Evolutionary conservation across 2,329 filamentous ascomycete species (phyloP).

Genomic region (Lachnellula cervina): DNA sequence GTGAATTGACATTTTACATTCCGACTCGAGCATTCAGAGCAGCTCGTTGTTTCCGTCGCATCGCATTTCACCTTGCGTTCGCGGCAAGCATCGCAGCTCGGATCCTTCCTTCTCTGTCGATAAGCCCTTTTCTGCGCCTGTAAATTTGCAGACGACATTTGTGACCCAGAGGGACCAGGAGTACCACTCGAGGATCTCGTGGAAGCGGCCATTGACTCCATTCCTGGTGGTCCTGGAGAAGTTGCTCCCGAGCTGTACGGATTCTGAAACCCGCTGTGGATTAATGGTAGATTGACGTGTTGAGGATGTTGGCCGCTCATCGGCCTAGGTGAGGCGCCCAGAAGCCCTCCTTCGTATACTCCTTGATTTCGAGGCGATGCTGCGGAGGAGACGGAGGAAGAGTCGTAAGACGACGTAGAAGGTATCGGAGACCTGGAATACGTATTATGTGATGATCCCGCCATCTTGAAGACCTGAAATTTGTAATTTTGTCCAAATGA

Average conservation of each 20-base stretch:
- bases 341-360: slow-evolving; percentile 48
- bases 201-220: slow-evolving; percentile 57
- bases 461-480: slow-evolving; percentile 38
- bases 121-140: slow-evolving; percentile 90
- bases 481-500: slow-evolving; percentile 18
- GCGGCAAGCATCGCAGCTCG: slow-evolving; percentile 92
- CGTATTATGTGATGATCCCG: slow-evolving; percentile 50
- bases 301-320: slow-evolving; percentile 47
- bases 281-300: slow-evolving; percentile 46
- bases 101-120: slow-evolving; percentile 89
- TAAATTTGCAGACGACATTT: slow-evolving; percentile 41
- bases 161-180: slow-evolving; percentile 40
- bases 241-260: slow-evolving; percentile 26
- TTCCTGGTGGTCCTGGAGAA: slow-evolving; percentile 39
- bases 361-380: slow-evolving; percentile 53
- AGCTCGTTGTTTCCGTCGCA: slow-evolving; percentile 92
- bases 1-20: slow-evolving; percentile 98
- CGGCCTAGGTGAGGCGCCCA: slow-evolving; percentile 48
- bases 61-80: slow-evolving; percentile 87
- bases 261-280: slow-evolving; percentile 27
- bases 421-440: slow-evolving; percentile 59
- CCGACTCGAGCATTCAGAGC: slow-evolving; percentile 93
- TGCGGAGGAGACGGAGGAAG: slow-evolving; percentile 58
- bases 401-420: slow-evolving; percentile 59
- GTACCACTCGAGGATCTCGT: slow-evolving; percentile 53